These are phyloP conservation scores for Bipolaris oryzae DNA, from an alignment of 2,329 filamentous ascomycete species.

Conservation along the genomic window DNA sequence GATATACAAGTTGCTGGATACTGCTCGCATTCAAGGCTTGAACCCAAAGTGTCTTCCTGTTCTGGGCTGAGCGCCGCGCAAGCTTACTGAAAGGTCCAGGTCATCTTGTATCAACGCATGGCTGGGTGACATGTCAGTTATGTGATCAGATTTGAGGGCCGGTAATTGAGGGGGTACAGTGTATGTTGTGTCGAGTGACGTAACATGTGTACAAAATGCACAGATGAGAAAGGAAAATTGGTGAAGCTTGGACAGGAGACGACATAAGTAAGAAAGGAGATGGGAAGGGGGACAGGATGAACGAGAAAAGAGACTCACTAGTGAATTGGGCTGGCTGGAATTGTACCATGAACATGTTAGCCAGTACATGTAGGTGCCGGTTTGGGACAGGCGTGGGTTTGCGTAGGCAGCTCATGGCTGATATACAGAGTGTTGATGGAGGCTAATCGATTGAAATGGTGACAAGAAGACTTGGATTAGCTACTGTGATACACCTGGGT, in stretches of 20 bases:
- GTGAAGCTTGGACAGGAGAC: background rate
- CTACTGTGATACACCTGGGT: too few relatives aligned
- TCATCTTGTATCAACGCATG: background rate
- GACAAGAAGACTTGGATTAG: too few relatives aligned
- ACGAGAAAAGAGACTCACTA: background rate
- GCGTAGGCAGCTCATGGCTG: background rate
- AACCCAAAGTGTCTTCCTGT: background rate
- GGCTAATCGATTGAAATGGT: too few relatives aligned
- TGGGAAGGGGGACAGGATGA: background rate
- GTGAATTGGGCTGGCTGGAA: background rate
- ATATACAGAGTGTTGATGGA: background rate
- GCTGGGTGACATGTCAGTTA: background rate
- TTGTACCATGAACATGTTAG: background rate
- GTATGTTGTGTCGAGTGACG: conserved; percentile 9
- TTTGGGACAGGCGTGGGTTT: conserved; percentile 4
- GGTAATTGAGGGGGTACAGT: background rate
- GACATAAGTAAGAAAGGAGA: background rate
- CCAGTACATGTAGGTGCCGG: background rate
- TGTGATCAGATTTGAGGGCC: background rate
- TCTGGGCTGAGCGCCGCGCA: background rate
- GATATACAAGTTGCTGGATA: background rate
- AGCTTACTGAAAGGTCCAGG: background rate
- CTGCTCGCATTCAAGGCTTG: background rate
- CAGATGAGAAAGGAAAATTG: background rate
- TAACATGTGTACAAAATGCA: conserved; percentile 6